Evolutionary conservation across 1,139 yeast species (phyloP), one percentile per base, ranked within the genome.

Genomic region (Yamadazyma buinensis): DNA sequence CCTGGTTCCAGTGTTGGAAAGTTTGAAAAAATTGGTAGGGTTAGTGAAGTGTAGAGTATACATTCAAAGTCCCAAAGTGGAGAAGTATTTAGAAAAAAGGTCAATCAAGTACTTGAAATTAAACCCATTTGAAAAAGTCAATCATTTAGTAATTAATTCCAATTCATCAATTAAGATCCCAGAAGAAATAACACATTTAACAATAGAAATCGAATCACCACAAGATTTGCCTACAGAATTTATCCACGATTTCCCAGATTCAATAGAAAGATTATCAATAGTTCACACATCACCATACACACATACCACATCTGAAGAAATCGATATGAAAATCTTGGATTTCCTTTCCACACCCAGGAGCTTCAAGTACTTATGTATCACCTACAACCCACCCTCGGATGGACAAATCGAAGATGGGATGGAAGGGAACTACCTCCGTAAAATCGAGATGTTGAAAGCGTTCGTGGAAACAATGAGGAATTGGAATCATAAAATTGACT

Each of bases 371-470:
- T 28, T 46, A 7, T 29, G 26, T 4, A 34, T 46, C 15, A 30
- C 14, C 3, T 46, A 41, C 29, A 42, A 42, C 19, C 40, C 39
- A 1, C 54, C 52, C 1, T 38, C 32, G 3, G 46, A 49, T 26
- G 64, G 63, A 0, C 37, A 40, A 12, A 61, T 62, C 24, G 37
- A 28, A 8, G 84, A 81, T 52, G 85, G 85, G 3, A 71, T 78
- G 31, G 90, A 83, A 48, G 94, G 94, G 0, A 83, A 83, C 46
- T 82, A 77, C 44, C 52, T 72, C 10, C 68, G 87, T 40, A 64
- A 87, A 45, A 59, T 75, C 33, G 66, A 64, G 15, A 46, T 82
- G 10, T 80, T 69, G 47, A 65, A 66, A 17, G 56, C 57, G 0
- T 57, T 72, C 0, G 52, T 81, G 2, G 51, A 62, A 13, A 48